A percentile compares a stretch with the other conserved stretches of the same genome.
phyloP scores from a whole-genome alignment of 441 rosid genomes.

The Aquilaria agallochum region DNA sequence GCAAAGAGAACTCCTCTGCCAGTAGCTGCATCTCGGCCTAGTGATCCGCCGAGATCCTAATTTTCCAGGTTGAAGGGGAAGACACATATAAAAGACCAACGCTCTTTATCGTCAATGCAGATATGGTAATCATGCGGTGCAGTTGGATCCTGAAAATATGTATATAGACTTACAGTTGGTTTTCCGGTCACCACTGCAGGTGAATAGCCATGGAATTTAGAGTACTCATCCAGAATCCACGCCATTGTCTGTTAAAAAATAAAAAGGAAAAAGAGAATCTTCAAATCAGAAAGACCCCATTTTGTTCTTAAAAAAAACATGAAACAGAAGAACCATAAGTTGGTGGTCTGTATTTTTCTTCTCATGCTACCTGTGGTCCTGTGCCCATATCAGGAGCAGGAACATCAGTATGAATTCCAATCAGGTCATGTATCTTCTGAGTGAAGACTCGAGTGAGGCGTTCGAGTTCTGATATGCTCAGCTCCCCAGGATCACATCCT shows the following conservation, averaged over 20 bases:
- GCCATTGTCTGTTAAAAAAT: conserved; percentile 55
- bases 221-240: conserved; percentile 72
- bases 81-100: background rate
- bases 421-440: conserved; percentile 62
- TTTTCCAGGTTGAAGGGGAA: background rate
- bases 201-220: conserved; percentile 63
- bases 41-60: conserved; percentile 73
- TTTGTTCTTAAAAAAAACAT: background rate
- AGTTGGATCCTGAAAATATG: background rate
- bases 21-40: conserved; percentile 70
- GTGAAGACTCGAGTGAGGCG: conserved; percentile 66
- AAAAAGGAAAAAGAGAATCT: background rate
- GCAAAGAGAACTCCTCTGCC: conserved; percentile 65
- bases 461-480: conserved; percentile 55
- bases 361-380: conserved; percentile 45
- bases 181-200: conserved; percentile 71
- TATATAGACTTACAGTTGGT: conserved; percentile 40
- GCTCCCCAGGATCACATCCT: conserved; percentile 49
- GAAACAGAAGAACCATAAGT: background rate
- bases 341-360: background rate
- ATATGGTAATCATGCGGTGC: background rate
- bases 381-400: conserved; percentile 89
- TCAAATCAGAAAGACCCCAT: background rate
- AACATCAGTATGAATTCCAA: conserved; percentile 64
- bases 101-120: background rate